These are phyloP conservation scores for Trypanosoma vivax DNA, from an alignment of 208 protist genomes.

Conservation along the genomic window DNA sequence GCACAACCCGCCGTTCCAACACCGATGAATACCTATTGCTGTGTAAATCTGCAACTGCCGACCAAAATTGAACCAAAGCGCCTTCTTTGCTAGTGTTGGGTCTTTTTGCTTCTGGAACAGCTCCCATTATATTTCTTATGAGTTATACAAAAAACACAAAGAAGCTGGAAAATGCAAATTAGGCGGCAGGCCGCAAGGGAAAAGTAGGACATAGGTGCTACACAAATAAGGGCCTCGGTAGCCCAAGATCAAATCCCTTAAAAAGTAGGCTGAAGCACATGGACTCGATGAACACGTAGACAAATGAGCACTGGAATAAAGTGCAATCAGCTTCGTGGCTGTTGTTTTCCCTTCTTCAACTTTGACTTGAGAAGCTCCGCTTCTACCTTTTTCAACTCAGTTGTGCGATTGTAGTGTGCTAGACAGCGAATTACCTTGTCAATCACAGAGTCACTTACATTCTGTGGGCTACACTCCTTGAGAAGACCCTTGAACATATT, in stretches of 20 bases:
- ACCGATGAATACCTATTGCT: slow-evolving; percentile 2
- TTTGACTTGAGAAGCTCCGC: slow-evolving; percentile 54
- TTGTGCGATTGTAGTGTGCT: slow-evolving; percentile 49
- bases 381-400: slow-evolving; percentile 68
- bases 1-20: slow-evolving; percentile 11
- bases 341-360: slow-evolving; percentile 46
- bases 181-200: too few species aligned
- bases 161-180: slow-evolving; percentile 16
- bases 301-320: too few species aligned
- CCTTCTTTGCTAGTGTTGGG: not conserved
- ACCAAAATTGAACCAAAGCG: slow-evolving; percentile 3
- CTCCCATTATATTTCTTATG: slow-evolving; percentile 7
- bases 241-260: too few species aligned
- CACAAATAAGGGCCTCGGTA: too few species aligned
- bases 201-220: too few species aligned
- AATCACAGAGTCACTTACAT: slow-evolving; percentile 68
- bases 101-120: not conserved
- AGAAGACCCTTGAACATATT: slow-evolving; percentile 64
- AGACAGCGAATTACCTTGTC: slow-evolving; percentile 70
- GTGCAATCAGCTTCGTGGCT: slow-evolving; percentile 5
- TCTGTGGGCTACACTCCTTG: slow-evolving; percentile 44
- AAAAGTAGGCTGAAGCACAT: too few species aligned
- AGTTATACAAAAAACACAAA: slow-evolving; percentile 15
- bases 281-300: too few species aligned
- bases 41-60: not conserved